Evolutionary conservation across 768 basidiomycete species (phyloP).

Genomic region (Leccinum variicolor): DNA sequence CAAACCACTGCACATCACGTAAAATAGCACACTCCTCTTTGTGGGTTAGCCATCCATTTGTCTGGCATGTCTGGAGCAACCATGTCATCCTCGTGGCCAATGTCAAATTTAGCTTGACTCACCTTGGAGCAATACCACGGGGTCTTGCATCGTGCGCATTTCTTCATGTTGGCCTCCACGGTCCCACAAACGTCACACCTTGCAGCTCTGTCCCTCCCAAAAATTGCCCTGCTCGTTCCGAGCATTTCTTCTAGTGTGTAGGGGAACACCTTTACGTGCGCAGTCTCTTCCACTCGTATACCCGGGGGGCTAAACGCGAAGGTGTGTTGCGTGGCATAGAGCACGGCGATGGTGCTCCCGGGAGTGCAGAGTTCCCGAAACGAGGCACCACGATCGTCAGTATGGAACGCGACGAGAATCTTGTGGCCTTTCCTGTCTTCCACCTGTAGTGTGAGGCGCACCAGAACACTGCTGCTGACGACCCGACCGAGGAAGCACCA

Average conservation of each 20-base stretch:
- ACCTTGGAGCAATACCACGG: slow-evolving; percentile 31
- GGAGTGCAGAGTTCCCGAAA: slow-evolving; percentile 20
- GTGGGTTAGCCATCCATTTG: slow-evolving; percentile 19
- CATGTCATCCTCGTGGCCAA: slow-evolving; percentile 3
- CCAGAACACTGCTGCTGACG: slow-evolving; percentile 21
- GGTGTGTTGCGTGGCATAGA: slow-evolving; percentile 28
- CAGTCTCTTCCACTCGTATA: slow-evolving; percentile 24
- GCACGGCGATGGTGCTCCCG: slow-evolving; percentile 30
- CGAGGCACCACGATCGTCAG: slow-evolving; percentile 27
- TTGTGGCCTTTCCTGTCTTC: slow-evolving; percentile 25
- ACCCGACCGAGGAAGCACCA: slow-evolving; percentile 31
- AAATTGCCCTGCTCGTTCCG: slow-evolving; percentile 18
- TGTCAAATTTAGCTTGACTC: slow-evolving; percentile 1
- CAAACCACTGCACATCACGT: slow-evolving; percentile 30
- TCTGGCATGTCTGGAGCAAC: slow-evolving; percentile 21
- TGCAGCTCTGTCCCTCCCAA: slow-evolving; percentile 15
- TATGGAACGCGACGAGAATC: slow-evolving; percentile 29
- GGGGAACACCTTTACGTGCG: slow-evolving; percentile 26
- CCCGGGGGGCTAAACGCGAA: slow-evolving; percentile 31
- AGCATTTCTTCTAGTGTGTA: slow-evolving; percentile 26
- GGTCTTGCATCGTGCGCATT: slow-evolving; percentile 27
- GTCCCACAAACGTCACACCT: slow-evolving; percentile 25
- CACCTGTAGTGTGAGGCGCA: slow-evolving; percentile 29
- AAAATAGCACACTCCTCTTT: slow-evolving; percentile 22
- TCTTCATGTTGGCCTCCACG: slow-evolving; percentile 17